A percentile compares a stretch with the other conserved stretches of the same genome.
Conservation (phyloP, 768 basidiomycete genomes). For the Candolleomyces aberdarensis region DNA sequence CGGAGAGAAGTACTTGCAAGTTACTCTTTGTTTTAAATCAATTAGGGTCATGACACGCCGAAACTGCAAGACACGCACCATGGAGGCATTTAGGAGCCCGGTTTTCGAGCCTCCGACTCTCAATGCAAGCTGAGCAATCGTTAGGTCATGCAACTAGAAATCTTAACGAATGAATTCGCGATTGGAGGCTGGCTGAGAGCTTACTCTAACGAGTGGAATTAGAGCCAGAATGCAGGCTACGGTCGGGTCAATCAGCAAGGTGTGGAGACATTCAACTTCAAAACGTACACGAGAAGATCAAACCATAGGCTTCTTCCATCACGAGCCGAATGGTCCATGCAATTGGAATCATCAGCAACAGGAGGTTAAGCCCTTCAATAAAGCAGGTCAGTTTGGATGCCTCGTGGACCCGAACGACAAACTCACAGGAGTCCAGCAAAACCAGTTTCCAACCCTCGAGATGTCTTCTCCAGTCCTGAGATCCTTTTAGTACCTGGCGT, state of each 20-base stretch:
- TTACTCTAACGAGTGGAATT: slow-evolving; percentile 75
- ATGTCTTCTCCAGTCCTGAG: neutral
- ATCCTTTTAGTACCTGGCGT: neutral
- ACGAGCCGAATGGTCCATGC: slow-evolving; percentile 60
- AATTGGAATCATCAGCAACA: slow-evolving; percentile 62
- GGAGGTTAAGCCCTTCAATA: slow-evolving; percentile 62
- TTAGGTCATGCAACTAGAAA: slow-evolving; percentile 69
- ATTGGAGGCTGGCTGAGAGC: slow-evolving; percentile 4
- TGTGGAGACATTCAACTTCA: neutral
- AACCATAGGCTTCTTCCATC: slow-evolving; percentile 43
- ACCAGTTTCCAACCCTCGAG: slow-evolving; percentile 23
- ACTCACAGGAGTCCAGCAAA: slow-evolving; percentile 24
- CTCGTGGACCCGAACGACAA: neutral
- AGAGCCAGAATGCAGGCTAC: slow-evolving; percentile 67
- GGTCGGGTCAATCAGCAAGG: neutral
- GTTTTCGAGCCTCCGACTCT: slow-evolving; percentile 76
- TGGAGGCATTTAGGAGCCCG: slow-evolving; percentile 76
- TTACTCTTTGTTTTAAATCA: slow-evolving; percentile 49
- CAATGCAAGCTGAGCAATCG: slow-evolving; percentile 67
- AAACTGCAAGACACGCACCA: slow-evolving; percentile 44
- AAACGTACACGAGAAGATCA: slow-evolving; percentile 61
- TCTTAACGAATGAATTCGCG: neutral
- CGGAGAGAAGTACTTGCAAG: slow-evolving; percentile 40
- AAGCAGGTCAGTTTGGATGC: neutral
- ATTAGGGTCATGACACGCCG: neutral